phyloP scores from a whole-genome alignment of 371 early-diverging fungal genomes.

The Mortierella sp. region DNA sequence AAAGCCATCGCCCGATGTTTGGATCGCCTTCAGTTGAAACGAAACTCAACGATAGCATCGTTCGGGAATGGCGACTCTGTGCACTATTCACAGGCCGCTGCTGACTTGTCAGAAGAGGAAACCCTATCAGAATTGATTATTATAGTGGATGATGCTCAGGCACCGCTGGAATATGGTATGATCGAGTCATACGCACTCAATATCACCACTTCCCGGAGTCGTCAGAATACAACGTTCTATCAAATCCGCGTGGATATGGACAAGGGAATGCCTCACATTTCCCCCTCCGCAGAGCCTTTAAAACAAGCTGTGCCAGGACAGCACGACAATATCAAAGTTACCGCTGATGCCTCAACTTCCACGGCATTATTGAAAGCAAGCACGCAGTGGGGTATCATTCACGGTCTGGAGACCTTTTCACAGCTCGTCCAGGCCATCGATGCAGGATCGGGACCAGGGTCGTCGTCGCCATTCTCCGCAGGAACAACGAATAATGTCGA shows the following conservation, averaged over 20 bases:
- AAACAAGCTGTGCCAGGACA: not conserved
- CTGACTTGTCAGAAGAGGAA: not conserved
- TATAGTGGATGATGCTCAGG: constrained; percentile 19
- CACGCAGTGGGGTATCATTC: constrained; percentile 81
- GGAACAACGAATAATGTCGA: too few species aligned
- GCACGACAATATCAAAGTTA: not conserved
- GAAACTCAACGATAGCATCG: constrained; percentile 35
- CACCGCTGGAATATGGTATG: constrained; percentile 32
- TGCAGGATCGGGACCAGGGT: constrained; percentile 2
- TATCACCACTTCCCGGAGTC: not conserved
- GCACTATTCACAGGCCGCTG: too few species aligned
- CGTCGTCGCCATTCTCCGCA: not conserved
- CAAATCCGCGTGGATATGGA: not conserved
- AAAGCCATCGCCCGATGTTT: constrained; percentile 37
- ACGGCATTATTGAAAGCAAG: constrained; percentile 61
- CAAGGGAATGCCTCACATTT: not conserved
- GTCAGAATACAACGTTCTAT: not conserved
- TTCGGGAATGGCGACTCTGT: too few species aligned
- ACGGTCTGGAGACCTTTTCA: constrained; percentile 80
- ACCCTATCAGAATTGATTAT: constrained; percentile 20
- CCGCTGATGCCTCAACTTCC: not conserved
- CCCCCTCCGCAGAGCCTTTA: not conserved
- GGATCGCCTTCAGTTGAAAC: constrained; percentile 36
- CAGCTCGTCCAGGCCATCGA: constrained; percentile 65
- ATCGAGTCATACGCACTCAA: constrained; percentile 32